These are phyloP conservation scores for Draba incana DNA, from an alignment of 345 rosid species.

Conservation along the genomic window DNA sequence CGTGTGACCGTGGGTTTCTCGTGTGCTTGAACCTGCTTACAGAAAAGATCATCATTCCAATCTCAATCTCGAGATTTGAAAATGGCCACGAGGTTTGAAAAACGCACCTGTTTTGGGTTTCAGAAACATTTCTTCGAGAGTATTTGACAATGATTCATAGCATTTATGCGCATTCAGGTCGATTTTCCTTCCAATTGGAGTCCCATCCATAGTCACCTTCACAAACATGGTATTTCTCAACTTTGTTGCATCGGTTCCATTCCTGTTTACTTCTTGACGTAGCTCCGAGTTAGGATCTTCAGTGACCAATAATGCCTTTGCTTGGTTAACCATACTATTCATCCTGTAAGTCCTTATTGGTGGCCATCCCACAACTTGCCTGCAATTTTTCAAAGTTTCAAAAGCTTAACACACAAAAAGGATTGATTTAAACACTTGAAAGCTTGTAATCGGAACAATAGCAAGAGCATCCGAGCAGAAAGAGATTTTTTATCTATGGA, in stretches of 20 bases:
- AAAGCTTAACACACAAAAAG: constrained; percentile 14
- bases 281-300: constrained; percentile 54
- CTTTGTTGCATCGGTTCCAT: constrained; percentile 41
- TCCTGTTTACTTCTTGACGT: constrained; percentile 44
- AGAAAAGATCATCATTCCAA: constrained; percentile 14
- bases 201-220: constrained; percentile 97
- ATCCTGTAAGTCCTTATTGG: constrained; percentile 81
- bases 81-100: neutral
- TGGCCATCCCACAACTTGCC: constrained; percentile 97
- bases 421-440: neutral
- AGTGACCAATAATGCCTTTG: constrained; percentile 49
- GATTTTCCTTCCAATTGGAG: constrained; percentile 86
- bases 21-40: constrained; percentile 45
- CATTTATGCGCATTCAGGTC: constrained; percentile 71
- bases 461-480: constrained; percentile 10
- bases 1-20: constrained; percentile 21
- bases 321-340: constrained; percentile 77
- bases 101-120: constrained; percentile 42
- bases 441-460: neutral
- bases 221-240: constrained; percentile 60
- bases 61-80: neutral
- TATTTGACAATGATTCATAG: constrained; percentile 68
- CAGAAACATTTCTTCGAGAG: constrained; percentile 78
- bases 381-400: constrained; percentile 34
- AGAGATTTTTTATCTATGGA: neutral